Evolutionary conservation across 2,329 filamentous ascomycete species (phyloP).

Genomic region (Neofusicoccum parvum): DNA sequence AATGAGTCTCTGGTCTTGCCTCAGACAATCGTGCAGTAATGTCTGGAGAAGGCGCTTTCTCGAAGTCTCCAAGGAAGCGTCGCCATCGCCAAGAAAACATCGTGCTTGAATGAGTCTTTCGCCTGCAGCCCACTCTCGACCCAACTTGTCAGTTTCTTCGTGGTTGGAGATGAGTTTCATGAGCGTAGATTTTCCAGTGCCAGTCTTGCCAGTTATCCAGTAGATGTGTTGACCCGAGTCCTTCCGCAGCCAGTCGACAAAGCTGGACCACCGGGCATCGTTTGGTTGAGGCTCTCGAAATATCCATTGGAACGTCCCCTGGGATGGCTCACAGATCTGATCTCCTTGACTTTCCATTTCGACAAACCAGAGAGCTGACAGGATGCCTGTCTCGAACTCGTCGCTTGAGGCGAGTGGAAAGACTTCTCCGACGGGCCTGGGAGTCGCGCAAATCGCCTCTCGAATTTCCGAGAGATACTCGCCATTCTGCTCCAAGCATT

Average conservation of each 20-base stretch:
- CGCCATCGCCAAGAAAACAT: slow-evolving; percentile 49
- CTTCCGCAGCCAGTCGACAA: background rate
- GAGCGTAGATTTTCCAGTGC: slow-evolving; percentile 52
- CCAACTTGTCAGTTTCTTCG: slow-evolving; percentile 27
- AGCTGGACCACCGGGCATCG: background rate
- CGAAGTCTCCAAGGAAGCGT: slow-evolving; percentile 44
- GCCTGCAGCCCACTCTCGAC: slow-evolving; percentile 39
- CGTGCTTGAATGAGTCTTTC: slow-evolving; percentile 34
- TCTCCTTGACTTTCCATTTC: background rate
- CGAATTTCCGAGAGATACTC: background rate
- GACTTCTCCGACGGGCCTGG: background rate
- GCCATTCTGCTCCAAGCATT: background rate
- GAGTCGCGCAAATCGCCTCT: background rate
- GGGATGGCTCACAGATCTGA: background rate
- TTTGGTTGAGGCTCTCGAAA: background rate
- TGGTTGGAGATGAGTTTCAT: slow-evolving; percentile 33
- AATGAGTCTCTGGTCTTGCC: background rate
- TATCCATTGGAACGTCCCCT: slow-evolving; percentile 5
- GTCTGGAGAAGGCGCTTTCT: slow-evolving; percentile 44
- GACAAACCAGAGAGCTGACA: background rate
- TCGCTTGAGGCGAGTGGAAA: background rate
- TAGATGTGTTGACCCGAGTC: background rate
- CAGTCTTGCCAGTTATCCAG: slow-evolving; percentile 49
- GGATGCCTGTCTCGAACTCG: slow-evolving; percentile 5
- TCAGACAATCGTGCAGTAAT: slow-evolving; percentile 37